Base-by-base conservation (phyloP, 179 eudicot genomes). In the Silene coronaria region DNA sequence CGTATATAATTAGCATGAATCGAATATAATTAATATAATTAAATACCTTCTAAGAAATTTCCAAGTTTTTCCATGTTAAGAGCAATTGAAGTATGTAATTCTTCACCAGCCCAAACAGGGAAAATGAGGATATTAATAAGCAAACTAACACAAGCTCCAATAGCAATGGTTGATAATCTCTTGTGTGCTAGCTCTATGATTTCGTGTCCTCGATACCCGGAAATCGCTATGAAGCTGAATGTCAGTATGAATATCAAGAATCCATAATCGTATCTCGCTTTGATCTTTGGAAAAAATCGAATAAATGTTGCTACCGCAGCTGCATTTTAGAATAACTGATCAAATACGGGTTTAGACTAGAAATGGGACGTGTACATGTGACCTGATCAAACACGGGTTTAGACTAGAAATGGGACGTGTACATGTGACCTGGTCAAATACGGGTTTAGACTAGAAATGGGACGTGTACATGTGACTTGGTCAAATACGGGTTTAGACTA, bases 41-140 rank as follows among this genome's bases (percentile, higher is more conserved):
- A 32, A 0, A 13, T 86, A 88, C 91, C 90, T 69, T 88, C 86
- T 57, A 90, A 74, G 77, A 88, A 90, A 70, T 76, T 77, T 0
- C 87, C 87, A 21, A 90, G 86, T 48, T 83, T 87, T 74, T 85
- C 92, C 80, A 85, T 67, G 82, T 90, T 90, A n/a, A 6, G 70
- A 17, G 60, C 79, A 34, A 80, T 42, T 26, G 88, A 88, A 45
- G 55, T 67, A 70, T 89, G 90, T 19, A 89, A 79, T 77, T 89
- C 96, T 26, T 66, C 77, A 58, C 96, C 96, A 42, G 89, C 90
- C 96, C 91, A 88, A 58, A 87, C 86, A 2, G 92, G 91, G 42
- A 70, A 83, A 8, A 85, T 0, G 10, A 79, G 63, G 74, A 85
- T 81, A 75, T 80, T 83, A 38, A 78, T 78, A 2, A 87, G 23